Evolutionary conservation across 805 yeast genomes (phyloP).

Genomic region (Wickerhamomyces chaumierensis): DNA sequence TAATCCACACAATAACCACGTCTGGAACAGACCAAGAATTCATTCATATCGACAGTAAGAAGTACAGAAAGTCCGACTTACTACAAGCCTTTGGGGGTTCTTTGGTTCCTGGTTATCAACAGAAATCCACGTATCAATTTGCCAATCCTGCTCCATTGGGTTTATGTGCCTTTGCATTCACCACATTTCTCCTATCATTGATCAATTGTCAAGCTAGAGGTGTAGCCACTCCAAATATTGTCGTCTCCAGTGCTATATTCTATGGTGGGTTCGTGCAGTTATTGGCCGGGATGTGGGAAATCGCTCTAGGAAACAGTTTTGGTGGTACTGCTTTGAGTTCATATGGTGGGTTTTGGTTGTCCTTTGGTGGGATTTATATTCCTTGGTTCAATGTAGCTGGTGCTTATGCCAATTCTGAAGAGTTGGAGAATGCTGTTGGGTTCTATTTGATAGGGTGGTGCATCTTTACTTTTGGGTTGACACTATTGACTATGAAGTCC

Average conservation of each 20-base stretch:
- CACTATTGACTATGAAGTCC: conserved; percentile 35
- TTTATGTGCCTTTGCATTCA: conserved; percentile 47
- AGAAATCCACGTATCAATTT: conserved; percentile 36
- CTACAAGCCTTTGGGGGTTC: conserved; percentile 61
- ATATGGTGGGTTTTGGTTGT: conserved; percentile 53
- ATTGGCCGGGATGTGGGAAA: conserved; percentile 59
- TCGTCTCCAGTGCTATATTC: conserved; percentile 49
- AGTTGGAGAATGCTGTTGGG: conserved; percentile 35
- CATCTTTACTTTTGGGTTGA: conserved; percentile 37
- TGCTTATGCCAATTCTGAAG: conserved; percentile 28
- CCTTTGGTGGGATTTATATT: conserved; percentile 48
- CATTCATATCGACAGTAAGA: conserved; percentile 17
- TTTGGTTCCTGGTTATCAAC: conserved; percentile 45
- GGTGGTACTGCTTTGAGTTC: conserved; percentile 37
- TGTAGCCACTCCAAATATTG: conserved; percentile 40
- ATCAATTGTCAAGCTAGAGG: conserved; percentile 48
- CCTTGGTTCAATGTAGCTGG: conserved; percentile 40
- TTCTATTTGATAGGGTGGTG: conserved; percentile 44
- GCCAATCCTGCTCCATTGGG: conserved; percentile 64
- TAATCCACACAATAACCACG: conserved; percentile 3
- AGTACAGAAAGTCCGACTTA: conserved; percentile 33
- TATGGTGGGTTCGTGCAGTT: conserved; percentile 55
- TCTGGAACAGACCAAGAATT: conserved; percentile 17
- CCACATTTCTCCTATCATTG: conserved; percentile 48
- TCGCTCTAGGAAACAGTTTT: conserved; percentile 51